Evolutionary conservation across 768 basidiomycete genomes (phyloP).

Genomic region (Tephrocybe rancida): DNA sequence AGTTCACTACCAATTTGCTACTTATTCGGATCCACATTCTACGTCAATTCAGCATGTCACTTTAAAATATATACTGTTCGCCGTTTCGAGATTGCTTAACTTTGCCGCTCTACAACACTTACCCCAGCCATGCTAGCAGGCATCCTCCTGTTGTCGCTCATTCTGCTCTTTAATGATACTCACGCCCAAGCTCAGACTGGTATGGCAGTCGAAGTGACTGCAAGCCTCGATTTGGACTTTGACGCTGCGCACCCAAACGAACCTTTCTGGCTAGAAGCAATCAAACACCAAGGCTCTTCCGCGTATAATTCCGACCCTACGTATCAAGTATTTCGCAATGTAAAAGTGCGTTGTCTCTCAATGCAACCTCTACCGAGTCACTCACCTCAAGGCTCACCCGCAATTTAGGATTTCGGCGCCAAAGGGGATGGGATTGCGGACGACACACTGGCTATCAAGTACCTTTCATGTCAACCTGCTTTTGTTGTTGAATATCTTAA

Average conservation of each 20-base stretch:
- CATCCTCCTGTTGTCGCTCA: conserved; percentile 10
- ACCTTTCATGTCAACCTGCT: neutral
- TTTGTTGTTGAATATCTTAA: neutral
- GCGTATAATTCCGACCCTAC: conserved; percentile 60
- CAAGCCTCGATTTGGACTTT: neutral
- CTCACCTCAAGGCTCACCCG: neutral
- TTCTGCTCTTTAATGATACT: neutral
- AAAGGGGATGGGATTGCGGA: conserved; percentile 66
- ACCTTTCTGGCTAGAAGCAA: conserved; percentile 71
- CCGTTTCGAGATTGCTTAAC: too few species aligned
- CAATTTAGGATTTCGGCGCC: conserved; percentile 39
- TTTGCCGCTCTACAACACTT: neutral
- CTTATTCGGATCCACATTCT: conserved; percentile 1
- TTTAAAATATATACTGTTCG: neutral
- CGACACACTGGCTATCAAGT: conserved; percentile 82
- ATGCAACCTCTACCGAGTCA: neutral
- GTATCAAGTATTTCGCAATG: conserved; percentile 81
- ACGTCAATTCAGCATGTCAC: neutral
- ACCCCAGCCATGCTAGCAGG: conserved; percentile 8
- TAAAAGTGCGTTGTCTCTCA: conserved; percentile 44
- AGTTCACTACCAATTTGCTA: neutral
- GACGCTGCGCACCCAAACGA: conserved; percentile 56
- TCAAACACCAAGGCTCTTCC: conserved; percentile 72
- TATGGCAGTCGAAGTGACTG: neutral
- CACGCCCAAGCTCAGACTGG: neutral